Base-by-base conservation (phyloP, 2,329 filamentous ascomycete genomes). In the Emergomyces africanus region DNA sequence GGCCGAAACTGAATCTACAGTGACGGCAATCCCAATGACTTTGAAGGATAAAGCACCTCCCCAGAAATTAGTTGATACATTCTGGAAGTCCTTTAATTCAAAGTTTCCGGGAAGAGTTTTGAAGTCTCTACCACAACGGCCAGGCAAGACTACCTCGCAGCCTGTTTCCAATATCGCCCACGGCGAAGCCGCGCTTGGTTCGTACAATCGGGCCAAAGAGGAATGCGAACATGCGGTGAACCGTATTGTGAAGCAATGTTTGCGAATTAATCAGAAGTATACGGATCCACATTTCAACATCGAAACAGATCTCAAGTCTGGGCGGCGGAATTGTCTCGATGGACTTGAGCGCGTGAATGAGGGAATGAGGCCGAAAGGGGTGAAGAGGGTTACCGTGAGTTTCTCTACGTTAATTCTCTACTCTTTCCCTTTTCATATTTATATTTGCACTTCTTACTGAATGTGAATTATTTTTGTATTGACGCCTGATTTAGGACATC, bases 211-310 rank as follows among this genome's bases (percentile, higher is more conserved):
- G 65, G 89, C 88, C 0, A 83, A 79, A 2, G 80, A 80, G 25
- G 81, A 85, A 60, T 95, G 89, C 72, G 79, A 77, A 58, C 81
- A 80, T 59, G 80, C 82, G 57, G 81, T 84, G 5, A 73, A 76
- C 9, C 80, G 81, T 61, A 84, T 84, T 59, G 77, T 80, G 35
- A 77, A 76, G 60, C 81, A 84, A 66, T 95, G 89, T 69, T 79
- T 83, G 25, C 81, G 88, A 9, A 78, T 90, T 60, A 95, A 95
- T 71, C 86, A 90, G 67, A 92, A 90, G 71, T 96, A 95, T 69
- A 82, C 86, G 18, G 89, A 95, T 68, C 83, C 85, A n/a, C 84
- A 94, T 70, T 95, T 95, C 68, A 87, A 95, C 69, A 83, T 95
- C 57, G 89, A 94, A 68, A 77, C 82, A 42, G 88, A 91, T 69